Base-by-base conservation (phyloP, 805 yeast species). In the Candida ovalis region DNA sequence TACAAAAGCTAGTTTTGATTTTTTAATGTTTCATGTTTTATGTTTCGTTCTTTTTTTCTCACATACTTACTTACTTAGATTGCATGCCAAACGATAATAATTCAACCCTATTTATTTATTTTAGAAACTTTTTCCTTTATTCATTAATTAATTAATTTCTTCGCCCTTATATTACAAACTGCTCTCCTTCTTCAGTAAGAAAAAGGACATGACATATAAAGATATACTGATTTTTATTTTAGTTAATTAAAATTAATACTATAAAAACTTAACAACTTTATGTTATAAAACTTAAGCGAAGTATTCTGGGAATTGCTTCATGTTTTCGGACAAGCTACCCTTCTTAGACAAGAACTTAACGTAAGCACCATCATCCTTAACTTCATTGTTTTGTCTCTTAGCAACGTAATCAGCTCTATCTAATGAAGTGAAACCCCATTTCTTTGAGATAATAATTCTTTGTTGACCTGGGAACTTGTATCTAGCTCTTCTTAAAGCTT, bases 381-480 rank as follows among this genome's bases (percentile, higher is more conserved):
- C 96, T 82, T 92, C 97, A 81, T 96, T 96, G 72, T 89, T 87
- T 76, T 87, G 86, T 82, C 94, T 90, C 80, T 85, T 88, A 70
- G 80, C 82, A 71, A 89, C 80, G 86, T 92, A 94, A 71, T 94
- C 97, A 53, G 80, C 96, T 81, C 99, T 88, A 95, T 92, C 82
- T 73, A 94, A 86, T 77, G 87, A 88, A 77, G 99, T 94, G 97
- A 94, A 94, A 81, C 99, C 99, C 99, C 99, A 94, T 81, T 94
- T 94, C 95, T 94, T 94, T 66, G 99, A 94, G 77, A 94, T 79
- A 71, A 94, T 94, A 74, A 94, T 94, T 84, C 85, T 92, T 81
- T 94, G 99, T 83, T 94, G 99, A 82, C 99, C 99, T 77, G 99
- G 99, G 98, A 94, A 94, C 92, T 94, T 94, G 88, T 94, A 94